Evolutionary conservation across 805 yeast species (phyloP), one percentile per base, ranked within the genome.

Genomic region (Huiozyma sinensis): DNA sequence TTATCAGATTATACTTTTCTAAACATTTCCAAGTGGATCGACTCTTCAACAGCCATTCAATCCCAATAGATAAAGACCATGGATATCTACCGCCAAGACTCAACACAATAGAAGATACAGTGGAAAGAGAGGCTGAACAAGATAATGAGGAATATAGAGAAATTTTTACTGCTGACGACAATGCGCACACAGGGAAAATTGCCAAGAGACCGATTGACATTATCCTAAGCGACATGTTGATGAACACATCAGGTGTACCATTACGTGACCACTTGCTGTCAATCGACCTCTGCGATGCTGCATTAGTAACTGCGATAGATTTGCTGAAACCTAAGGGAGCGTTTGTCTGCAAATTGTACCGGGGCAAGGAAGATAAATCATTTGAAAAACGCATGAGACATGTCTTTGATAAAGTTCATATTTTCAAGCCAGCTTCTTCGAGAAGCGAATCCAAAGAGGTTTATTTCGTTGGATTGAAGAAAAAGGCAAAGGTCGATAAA

Each of bases 261-360:
- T 78, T 83, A 36, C 76, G 77, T 50, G 98, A 90, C 61, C 97
- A 90, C 63, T 66, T 73, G 10, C 77, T 77, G 51, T 87, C 95
- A 48, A 82, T 92, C 50, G 85, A 89, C 57, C 67, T 90, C 29
- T 90, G 97, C 61, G 92, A 86, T 54, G 96, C 96, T 0, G 96
- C 95, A 0, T 61, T 92, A 42, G 70, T 85, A 6, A 71, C 89
- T 41, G 81, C 94, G 1, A 70, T 81, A 43, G 82, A 79, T 48
- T 63, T 84, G n/a, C 64, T 92, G 28, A 77, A 70, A 48, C 76
- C 79, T 5, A 75, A 76, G 28, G 98, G 98, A 0, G 55, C 67
- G 8, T 75, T 86, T 55, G 81, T 87, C 10, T 83, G 95, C 69
- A 92, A 92, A 63, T 82, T 80, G 53, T 89, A 76, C 61, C 75